phyloP scores from a whole-genome alignment of 768 basidiomycete genomes.

The Pleurotus salmoneostramineus region DNA sequence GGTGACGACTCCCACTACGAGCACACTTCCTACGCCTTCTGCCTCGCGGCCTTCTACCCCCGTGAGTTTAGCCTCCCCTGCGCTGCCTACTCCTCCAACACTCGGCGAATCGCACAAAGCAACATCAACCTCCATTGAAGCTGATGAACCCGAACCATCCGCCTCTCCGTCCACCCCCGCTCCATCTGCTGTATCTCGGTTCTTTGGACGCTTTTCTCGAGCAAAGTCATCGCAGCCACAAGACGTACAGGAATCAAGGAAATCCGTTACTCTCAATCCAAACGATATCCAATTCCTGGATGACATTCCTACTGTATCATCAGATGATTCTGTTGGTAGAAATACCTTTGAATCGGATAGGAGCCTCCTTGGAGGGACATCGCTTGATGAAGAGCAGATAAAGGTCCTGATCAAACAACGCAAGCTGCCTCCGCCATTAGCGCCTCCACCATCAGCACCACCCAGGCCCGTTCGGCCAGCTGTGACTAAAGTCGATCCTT shows the following conservation, averaged over 20 bases:
- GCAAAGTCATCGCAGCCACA: conserved; percentile 21
- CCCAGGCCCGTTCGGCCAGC: conserved; percentile 1
- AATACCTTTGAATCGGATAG: background rate
- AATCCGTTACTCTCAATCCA: conserved; percentile 67
- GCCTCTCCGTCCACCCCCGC: conserved; percentile 22
- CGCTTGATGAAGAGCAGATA: background rate
- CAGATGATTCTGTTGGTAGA: background rate
- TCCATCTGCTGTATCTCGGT: conserved; percentile 78
- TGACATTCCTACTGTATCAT: conserved; percentile 31
- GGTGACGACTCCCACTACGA: conserved; percentile 5
- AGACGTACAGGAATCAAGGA: conserved; percentile 29
- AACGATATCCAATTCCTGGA: conserved; percentile 83
- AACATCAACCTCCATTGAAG: background rate
- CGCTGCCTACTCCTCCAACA: background rate
- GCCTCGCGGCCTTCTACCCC: conserved; percentile 9
- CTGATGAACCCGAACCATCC: conserved; percentile 9
- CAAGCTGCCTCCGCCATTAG: conserved; percentile 43
- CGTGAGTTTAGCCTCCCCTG: background rate
- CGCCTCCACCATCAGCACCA: conserved; percentile 28
- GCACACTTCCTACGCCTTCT: conserved; percentile 9
- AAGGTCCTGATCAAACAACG: conserved; percentile 14
- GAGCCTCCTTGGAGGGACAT: background rate
- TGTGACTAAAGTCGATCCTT: background rate
- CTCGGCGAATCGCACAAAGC: background rate
- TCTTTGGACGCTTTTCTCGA: conserved; percentile 73